Evolutionary conservation across 306 rosid genomes (phyloP).

Genomic region (Lablab purpureus): DNA sequence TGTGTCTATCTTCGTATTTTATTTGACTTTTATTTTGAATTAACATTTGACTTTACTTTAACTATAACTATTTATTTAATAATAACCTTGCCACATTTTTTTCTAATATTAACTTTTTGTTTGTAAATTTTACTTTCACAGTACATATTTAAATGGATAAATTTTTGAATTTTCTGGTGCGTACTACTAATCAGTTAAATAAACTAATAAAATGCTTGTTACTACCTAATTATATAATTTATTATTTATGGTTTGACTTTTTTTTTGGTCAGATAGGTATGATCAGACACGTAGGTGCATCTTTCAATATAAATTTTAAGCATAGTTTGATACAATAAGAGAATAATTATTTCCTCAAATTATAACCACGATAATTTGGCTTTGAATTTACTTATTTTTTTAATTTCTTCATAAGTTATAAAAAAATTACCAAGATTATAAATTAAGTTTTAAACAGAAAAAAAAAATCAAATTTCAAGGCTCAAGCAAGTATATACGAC

Average conservation of each 20-base stretch:
- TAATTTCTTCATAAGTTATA: not conserved
- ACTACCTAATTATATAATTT: not conserved
- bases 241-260: not conserved
- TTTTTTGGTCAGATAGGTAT: not conserved
- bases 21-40: too few relatives aligned
- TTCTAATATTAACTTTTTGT: not conserved
- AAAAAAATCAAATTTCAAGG: too few relatives aligned
- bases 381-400: not conserved
- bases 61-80: not conserved
- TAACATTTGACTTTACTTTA: not conserved
- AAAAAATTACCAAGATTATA: not conserved
- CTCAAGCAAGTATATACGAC: too few relatives aligned
- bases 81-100: not conserved
- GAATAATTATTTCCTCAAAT: not conserved
- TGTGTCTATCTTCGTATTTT: not conserved
- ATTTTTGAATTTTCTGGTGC: not conserved
- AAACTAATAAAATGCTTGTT: not conserved
- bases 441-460: not conserved
- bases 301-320: not conserved
- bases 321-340: not conserved
- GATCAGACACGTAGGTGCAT: not conserved
- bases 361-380: not conserved
- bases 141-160: not conserved
- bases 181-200: not conserved
- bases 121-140: not conserved